These are phyloP conservation scores for Chaetomium globosum DNA, from an alignment of 2,329 filamentous ascomycete genomes.

Conservation along the genomic window DNA sequence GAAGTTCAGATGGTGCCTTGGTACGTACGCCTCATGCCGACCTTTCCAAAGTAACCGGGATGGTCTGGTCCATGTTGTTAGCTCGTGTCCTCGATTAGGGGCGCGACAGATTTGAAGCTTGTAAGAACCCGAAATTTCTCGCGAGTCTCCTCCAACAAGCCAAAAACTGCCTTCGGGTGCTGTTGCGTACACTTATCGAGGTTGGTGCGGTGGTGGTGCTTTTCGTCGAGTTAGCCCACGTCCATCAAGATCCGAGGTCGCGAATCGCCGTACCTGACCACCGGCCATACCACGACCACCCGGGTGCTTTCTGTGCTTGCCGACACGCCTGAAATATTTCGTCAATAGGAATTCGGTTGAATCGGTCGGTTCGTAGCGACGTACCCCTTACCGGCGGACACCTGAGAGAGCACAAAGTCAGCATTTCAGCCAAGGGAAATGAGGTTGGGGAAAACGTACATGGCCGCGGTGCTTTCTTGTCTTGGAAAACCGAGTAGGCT, in stretches of 20 bases:
- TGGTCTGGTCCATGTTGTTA: slow-evolving; percentile 65
- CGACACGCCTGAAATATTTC: slow-evolving; percentile 65
- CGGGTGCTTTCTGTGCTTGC: slow-evolving; percentile 95
- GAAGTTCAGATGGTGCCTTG: background rate
- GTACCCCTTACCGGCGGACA: slow-evolving; percentile 88
- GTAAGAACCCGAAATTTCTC: slow-evolving; percentile 15
- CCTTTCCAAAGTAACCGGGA: slow-evolving; percentile 99
- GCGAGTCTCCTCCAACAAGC: slow-evolving; percentile 11
- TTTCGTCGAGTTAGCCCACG: slow-evolving; percentile 33
- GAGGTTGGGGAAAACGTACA: slow-evolving; percentile 40
- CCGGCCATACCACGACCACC: slow-evolving; percentile 87
- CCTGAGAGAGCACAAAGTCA: slow-evolving; percentile 59
- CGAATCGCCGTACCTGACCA: slow-evolving; percentile 65
- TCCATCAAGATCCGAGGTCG: slow-evolving; percentile 22
- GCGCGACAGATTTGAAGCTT: slow-evolving; percentile 48
- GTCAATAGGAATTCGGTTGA: slow-evolving; percentile 32
- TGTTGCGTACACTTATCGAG: slow-evolving; percentile 68
- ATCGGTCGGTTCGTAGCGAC: slow-evolving; percentile 33
- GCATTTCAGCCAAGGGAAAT: slow-evolving; percentile 33
- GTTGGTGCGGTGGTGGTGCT: slow-evolving; percentile 95
- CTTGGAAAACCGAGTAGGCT: slow-evolving; percentile 74
- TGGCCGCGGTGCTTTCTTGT: slow-evolving; percentile 73
- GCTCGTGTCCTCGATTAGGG: slow-evolving; percentile 68
- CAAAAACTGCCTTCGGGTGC: slow-evolving; percentile 30
- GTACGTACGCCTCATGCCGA: slow-evolving; percentile 69